These are phyloP conservation scores for Exophiala oligosperma DNA, from an alignment of 2,329 filamentous ascomycete genomes.

Conservation along the genomic window DNA sequence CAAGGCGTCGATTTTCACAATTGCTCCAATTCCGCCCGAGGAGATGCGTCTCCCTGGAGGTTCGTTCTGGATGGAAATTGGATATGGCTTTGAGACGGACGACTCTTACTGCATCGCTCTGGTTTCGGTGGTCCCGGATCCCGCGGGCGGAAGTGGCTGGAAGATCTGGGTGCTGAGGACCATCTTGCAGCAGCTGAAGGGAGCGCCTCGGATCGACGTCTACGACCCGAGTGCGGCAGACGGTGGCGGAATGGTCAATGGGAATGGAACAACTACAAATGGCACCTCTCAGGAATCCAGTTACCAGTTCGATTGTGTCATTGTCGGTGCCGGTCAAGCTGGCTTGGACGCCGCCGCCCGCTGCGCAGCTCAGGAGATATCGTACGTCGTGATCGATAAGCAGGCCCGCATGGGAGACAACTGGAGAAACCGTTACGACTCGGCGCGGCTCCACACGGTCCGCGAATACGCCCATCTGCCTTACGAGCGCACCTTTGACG, in stretches of 20 bases:
- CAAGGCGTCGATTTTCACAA: background rate
- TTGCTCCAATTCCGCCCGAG: background rate
- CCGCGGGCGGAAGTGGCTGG: conserved; percentile 17
- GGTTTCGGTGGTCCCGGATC: conserved; percentile 5
- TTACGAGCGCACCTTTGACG: too few species aligned
- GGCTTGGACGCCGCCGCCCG: too few species aligned
- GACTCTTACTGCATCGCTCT: background rate
- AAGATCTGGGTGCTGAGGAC: conserved; percentile 31
- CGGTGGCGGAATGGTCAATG: background rate
- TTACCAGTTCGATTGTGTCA: too few species aligned
- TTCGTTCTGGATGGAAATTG: background rate
- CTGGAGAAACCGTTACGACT: too few species aligned
- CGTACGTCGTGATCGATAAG: too few species aligned
- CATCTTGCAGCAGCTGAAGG: conserved; percentile 23
- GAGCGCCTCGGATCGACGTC: conserved; percentile 23
- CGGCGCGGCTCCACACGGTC: too few species aligned
- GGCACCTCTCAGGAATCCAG: background rate
- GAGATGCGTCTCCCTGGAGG: background rate
- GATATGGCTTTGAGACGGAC: conserved; percentile 1
- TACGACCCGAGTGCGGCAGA: conserved; percentile 9
- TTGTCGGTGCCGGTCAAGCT: too few species aligned
- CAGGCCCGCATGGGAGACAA: too few species aligned
- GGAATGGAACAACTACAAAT: background rate
- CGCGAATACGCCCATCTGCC: too few species aligned
- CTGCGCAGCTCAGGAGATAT: too few species aligned